Evolutionary conservation across 2,329 filamentous ascomycete species (phyloP), one percentile per base, ranked within the genome.

Genomic region (Aspergillus ochraceus): DNA sequence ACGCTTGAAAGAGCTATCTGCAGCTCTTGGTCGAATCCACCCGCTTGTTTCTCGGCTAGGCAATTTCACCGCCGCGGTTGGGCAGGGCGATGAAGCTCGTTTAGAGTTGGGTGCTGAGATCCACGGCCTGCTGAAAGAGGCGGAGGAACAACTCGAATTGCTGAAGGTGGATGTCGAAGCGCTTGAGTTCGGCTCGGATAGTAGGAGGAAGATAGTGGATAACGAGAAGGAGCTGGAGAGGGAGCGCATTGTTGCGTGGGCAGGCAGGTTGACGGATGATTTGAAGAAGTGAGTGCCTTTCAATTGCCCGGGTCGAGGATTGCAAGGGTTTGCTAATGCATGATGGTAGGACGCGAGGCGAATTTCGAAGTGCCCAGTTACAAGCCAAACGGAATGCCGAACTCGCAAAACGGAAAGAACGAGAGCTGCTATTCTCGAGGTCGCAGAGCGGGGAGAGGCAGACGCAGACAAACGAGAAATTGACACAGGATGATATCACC

Each of bases 71-170:
- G 88, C 77, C 78, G 89, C 77, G 78, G 87, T 81, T 11, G 77
- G 82, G 74, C 70, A 90, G 84, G 81, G 90, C 82, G 77, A 88
- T 80, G 83, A 86, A 63, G 81, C 82, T 6, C 86, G 89, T 58
- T 75, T 88, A 20, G 92, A 97, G 76, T 84, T 97, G 36, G 86
- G 87, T 64, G 82, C 86, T 22, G 92, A 97, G 74, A 96, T 97
- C 64, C 88, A 89, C 66, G 87, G 91, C 69, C 84, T 85, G 19
- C 77, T 97, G 61, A 89, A 91, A 67, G 88, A 90, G 59, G 86
- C 90, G 53, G 88, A 96, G 68, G 91, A 96, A 63, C 91, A 96
- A 60, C 84, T 95, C 64, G 93, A 96, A 74, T 76, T 95, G 19
- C 72, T 97, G 36, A 82, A 81, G 52, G 91, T 95, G 71, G 92